A percentile compares a stretch with the other conserved stretches of the same genome.
Evolutionary conservation across 1,284 basidiomycete species (phyloP).

Genomic region (Ganoderma meredithae): DNA sequence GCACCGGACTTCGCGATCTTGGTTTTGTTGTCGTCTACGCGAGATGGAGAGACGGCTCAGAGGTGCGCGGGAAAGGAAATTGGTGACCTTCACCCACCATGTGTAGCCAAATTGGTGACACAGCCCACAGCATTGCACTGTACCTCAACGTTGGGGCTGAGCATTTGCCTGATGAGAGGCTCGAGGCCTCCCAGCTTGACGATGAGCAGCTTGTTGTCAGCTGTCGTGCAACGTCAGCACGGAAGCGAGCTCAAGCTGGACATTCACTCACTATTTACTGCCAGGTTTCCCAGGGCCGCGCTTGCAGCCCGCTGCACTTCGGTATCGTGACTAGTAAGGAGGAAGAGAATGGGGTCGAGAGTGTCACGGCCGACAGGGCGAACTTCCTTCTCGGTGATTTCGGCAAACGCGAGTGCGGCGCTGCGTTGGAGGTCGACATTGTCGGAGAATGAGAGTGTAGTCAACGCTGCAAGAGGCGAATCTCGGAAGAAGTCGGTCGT

Average conservation of each 20-base stretch:
- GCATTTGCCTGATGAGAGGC: slow-evolving; percentile 98
- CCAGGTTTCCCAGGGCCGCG: slow-evolving; percentile 98
- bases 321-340: slow-evolving; percentile 97
- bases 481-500: slow-evolving; percentile 97
- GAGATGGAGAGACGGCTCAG: slow-evolving; percentile 3
- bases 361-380: slow-evolving; percentile 97
- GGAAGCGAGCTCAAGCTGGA: neutral
- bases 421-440: slow-evolving; percentile 99
- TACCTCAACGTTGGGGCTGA: slow-evolving; percentile 98
- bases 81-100: slow-evolving; percentile 67
- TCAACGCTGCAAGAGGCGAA: slow-evolving; percentile 91
- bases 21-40: slow-evolving; percentile 97
- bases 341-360: slow-evolving; percentile 97
- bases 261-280: slow-evolving; percentile 90
- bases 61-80: neutral
- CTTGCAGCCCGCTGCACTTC: slow-evolving; percentile 99
- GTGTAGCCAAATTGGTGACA: slow-evolving; percentile 98
- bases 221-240: slow-evolving; percentile 52
- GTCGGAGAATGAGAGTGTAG: slow-evolving; percentile 98
- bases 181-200: slow-evolving; percentile 98
- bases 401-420: slow-evolving; percentile 97
- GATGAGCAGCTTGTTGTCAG: slow-evolving; percentile 99
- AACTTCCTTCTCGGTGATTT: slow-evolving; percentile 99
- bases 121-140: slow-evolving; percentile 99
- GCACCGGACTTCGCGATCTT: slow-evolving; percentile 99